Evolutionary conservation across 2,329 filamentous ascomycete species (phyloP).

Genomic region (Cytospora paraplurivora): DNA sequence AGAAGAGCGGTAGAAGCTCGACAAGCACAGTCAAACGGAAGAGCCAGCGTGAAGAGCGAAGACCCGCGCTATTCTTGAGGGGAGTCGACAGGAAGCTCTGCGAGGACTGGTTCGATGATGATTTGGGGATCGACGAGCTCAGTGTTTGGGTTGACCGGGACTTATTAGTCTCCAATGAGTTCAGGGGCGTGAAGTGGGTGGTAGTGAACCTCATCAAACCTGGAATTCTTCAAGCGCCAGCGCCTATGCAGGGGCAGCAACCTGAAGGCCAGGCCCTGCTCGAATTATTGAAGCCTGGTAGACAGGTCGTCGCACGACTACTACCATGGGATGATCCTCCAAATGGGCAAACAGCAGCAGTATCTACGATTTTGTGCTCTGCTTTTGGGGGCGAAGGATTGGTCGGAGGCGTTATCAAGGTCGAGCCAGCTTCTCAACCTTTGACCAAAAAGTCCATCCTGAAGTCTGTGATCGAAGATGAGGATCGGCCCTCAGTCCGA

Average conservation of each 20-base stretch:
- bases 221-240: slow-evolving; percentile 69
- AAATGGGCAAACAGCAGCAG: slow-evolving; percentile 74
- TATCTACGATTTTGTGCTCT: slow-evolving; percentile 77
- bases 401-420: slow-evolving; percentile 82
- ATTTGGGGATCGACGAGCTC: slow-evolving; percentile 58
- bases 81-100: slow-evolving; percentile 73
- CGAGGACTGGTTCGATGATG: slow-evolving; percentile 77
- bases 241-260: slow-evolving; percentile 68
- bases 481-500: slow-evolving; percentile 38
- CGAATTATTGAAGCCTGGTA: slow-evolving; percentile 54
- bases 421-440: slow-evolving; percentile 78
- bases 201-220: slow-evolving; percentile 86
- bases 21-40: slow-evolving; percentile 65
- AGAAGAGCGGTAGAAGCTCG: slow-evolving; percentile 74
- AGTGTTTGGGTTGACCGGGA: slow-evolving; percentile 86
- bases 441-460: slow-evolving; percentile 64
- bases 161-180: slow-evolving; percentile 67
- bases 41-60: slow-evolving; percentile 63
- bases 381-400: slow-evolving; percentile 71
- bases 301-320: slow-evolving; percentile 75
- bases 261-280: slow-evolving; percentile 65
- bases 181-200: slow-evolving; percentile 77
- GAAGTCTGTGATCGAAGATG: slow-evolving; percentile 43
- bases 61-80: slow-evolving; percentile 73
- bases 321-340: slow-evolving; percentile 84